Evolutionary conservation across 2,329 filamentous ascomycete genomes (phyloP).

Genomic region (Penicillium sp.): DNA sequence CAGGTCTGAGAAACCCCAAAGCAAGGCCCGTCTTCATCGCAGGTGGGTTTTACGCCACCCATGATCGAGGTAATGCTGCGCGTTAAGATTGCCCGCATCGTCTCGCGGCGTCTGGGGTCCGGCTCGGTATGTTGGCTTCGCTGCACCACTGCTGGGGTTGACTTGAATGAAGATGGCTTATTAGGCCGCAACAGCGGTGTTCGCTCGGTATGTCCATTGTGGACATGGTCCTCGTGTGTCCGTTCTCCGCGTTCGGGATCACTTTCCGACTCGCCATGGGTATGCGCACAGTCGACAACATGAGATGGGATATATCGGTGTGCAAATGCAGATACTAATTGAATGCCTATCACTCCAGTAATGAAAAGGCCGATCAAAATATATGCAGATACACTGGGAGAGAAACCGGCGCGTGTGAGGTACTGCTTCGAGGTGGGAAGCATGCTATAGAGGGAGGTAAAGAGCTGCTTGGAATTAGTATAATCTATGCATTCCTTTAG

Average conservation of each 20-base stretch:
- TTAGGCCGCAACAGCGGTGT: conserved; percentile 31
- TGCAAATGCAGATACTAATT: conserved; percentile 44
- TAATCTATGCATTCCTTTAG: background rate
- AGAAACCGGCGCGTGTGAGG: conserved; percentile 66
- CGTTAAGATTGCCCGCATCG: conserved; percentile 36
- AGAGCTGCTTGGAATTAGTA: conserved; percentile 58
- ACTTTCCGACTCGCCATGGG: conserved; percentile 37
- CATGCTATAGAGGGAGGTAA: conserved; percentile 91
- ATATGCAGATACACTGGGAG: conserved; percentile 61
- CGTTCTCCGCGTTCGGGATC: conserved; percentile 35
- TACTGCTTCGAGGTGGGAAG: conserved; percentile 81
- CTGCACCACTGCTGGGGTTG: conserved; percentile 22
- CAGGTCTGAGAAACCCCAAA: conserved; percentile 62
- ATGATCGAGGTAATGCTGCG: conserved; percentile 51
- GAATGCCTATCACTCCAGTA: conserved; percentile 48
- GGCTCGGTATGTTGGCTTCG: conserved; percentile 10
- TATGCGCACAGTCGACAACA: conserved; percentile 50
- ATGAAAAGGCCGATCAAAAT: conserved; percentile 48
- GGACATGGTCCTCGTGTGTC: conserved; percentile 21
- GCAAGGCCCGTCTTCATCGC: conserved; percentile 59
- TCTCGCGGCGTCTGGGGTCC: conserved; percentile 21
- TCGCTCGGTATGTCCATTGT: conserved; percentile 26
- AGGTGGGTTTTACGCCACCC: conserved; percentile 49
- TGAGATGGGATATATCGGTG: conserved; percentile 51
- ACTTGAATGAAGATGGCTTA: conserved; percentile 18